These are phyloP conservation scores for Solanum chiquidenum DNA, from an alignment of 257 asterid species.

Conservation along the genomic window DNA sequence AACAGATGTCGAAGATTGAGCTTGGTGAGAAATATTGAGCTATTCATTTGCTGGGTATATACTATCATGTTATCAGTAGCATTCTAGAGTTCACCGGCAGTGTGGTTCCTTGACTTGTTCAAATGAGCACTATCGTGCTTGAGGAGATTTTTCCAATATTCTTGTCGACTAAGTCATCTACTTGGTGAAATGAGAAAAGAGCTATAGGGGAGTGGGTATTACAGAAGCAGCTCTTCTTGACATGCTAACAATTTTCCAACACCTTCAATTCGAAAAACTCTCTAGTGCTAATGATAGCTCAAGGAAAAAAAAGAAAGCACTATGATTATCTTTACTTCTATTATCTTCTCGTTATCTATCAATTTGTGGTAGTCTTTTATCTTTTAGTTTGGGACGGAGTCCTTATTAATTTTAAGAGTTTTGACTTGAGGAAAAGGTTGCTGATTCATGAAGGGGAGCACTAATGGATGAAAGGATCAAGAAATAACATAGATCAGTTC, in stretches of 20 bases:
- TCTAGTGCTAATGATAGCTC: not conserved
- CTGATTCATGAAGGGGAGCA: not conserved
- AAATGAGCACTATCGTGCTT: not conserved
- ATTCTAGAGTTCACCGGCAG: not conserved
- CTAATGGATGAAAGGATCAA: not conserved
- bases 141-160: not conserved
- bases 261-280: not conserved
- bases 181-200: not conserved
- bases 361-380: not conserved
- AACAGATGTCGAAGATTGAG: not conserved
- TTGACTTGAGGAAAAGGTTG: not conserved
- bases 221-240: not conserved
- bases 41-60: not conserved
- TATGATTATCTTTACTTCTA: not conserved
- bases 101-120: not conserved
- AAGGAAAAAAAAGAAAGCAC: not conserved
- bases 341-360: not conserved
- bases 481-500: not conserved
- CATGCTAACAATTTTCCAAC: not conserved
- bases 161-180: not conserved
- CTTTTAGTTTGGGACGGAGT: not conserved
- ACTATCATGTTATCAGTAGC: not conserved
- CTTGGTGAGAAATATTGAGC: not conserved
- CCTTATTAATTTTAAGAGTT: not conserved
- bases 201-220: not conserved